Percentiles rank a stretch among this genome's conserved stretches.
Conservation (phyloP, 805 yeast species). For the Yarrowia phangngaensis region DNA sequence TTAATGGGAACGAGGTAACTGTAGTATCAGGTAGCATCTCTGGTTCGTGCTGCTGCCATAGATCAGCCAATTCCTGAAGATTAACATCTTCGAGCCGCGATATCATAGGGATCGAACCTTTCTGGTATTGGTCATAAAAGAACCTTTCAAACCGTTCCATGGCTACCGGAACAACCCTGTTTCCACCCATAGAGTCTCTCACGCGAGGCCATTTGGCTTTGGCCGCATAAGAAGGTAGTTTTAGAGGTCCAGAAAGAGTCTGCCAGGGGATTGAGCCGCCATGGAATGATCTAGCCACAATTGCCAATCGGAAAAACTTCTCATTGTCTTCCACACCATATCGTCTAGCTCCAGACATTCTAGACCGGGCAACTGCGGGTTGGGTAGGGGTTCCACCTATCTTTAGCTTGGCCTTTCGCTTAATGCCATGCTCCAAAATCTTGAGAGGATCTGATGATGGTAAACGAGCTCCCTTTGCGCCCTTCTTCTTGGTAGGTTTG, state of each 20-base stretch:
- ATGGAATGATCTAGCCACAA: slow-evolving; percentile 55
- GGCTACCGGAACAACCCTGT: slow-evolving; percentile 52
- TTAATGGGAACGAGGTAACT: slow-evolving; percentile 29
- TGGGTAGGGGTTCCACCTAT: slow-evolving; percentile 9
- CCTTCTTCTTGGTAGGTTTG: background rate
- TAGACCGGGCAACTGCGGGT: slow-evolving; percentile 17
- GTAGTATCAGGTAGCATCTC: slow-evolving; percentile 32
- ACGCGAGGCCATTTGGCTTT: slow-evolving; percentile 69
- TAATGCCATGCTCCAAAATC: slow-evolving; percentile 1
- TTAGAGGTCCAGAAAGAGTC: slow-evolving; percentile 35
- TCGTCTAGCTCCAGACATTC: slow-evolving; percentile 14
- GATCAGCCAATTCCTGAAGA: slow-evolving; percentile 49
- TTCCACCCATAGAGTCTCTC: slow-evolving; percentile 58
- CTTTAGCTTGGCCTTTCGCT: slow-evolving; percentile 12
- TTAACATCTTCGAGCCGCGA: slow-evolving; percentile 46
- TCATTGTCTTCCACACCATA: slow-evolving; percentile 43
- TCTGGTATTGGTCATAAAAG: slow-evolving; percentile 55
- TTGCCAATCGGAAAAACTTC: slow-evolving; percentile 57
- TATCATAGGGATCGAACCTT: slow-evolving; percentile 45
- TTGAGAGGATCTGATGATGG: background rate
- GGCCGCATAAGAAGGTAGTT: slow-evolving; percentile 42
- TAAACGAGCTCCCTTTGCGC: background rate
- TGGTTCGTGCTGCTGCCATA: slow-evolving; percentile 62
- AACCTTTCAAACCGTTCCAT: slow-evolving; percentile 62
- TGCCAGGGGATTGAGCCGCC: slow-evolving; percentile 39